A percentile compares a stretch with the other conserved stretches of the same genome.
Conservation (phyloP, 73 alveolate species). For the Uronychia setigera region DNA sequence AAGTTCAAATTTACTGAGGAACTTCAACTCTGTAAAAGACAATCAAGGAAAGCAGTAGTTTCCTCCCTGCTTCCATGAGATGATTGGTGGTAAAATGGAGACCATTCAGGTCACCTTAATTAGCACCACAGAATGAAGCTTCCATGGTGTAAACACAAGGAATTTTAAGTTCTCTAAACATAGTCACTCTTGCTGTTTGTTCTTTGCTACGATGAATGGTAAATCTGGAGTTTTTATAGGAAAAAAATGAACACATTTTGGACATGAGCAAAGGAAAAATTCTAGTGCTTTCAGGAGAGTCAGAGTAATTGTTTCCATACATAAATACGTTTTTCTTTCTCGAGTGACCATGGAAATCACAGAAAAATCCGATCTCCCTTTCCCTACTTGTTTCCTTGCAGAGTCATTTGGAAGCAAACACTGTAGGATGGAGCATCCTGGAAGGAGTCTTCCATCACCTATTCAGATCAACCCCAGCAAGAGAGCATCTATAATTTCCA, state of each 20-base stretch:
- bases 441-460: constrained; percentile 79
- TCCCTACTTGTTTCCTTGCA: constrained; percentile 52
- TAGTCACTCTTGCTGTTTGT: constrained; percentile 80
- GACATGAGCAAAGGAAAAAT: constrained; percentile 36
- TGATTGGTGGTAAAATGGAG: constrained; percentile 69
- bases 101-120: constrained; percentile 54
- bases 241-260: constrained; percentile 15
- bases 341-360: constrained; percentile 81
- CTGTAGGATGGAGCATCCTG: constrained; percentile 75
- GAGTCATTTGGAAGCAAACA: constrained; percentile 67
- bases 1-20: constrained; percentile 1
- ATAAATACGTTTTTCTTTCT: constrained; percentile 38
- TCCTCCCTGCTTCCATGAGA: constrained; percentile 76
- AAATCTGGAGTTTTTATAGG: constrained; percentile 13
- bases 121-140: constrained; percentile 79
- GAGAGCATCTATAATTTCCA: constrained; percentile 76
- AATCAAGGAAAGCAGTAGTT: constrained; percentile 42
- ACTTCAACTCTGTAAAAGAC: constrained; percentile 32
- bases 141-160: constrained; percentile 77
- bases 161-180: constrained; percentile 78
- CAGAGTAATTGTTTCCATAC: constrained; percentile 33
- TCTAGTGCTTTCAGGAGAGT: constrained; percentile 43
- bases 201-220: constrained; percentile 61
- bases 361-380: constrained; percentile 59
- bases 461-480: constrained; percentile 80